Base-by-base conservation (phyloP, 768 basidiomycete species). In the Boletus rufocinnamomeus region DNA sequence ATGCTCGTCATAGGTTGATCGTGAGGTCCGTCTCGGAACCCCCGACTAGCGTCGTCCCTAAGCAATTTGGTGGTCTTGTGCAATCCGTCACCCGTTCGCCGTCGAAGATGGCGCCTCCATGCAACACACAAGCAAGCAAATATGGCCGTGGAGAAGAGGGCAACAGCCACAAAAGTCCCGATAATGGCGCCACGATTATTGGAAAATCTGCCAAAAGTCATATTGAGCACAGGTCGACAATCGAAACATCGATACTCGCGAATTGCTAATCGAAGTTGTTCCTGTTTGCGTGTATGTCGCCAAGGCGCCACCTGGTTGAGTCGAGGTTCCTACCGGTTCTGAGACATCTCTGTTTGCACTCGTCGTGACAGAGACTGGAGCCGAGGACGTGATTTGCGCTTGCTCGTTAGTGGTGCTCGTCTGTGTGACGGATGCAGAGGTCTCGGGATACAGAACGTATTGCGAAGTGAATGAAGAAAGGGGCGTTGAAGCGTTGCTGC, bases 81-180 rank as follows among this genome's bases (percentile, higher is more conserved):
- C 75, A 79, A 78, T 28, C 68, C 69, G 45, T 61, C 66, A 54
- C 72, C 75, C 27, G 66, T 70, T 41, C 68, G 72, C 23, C 43
- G 43, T 43, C n/a, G 43, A 4, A 43, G 21, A 34, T 77, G 80
- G 46, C 79, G 74, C 48, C 50, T 57, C 57, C 64, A 64, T 23
- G 56, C 47, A 77, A 72, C 44, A 76, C 67, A 66, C 80, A 78
- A 21, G 10, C 79, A 80, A 10, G 80, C 70, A 9, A 78, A 63
- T 25, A 86, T 60, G 1, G 76, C 78, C 1, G 82, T 78, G 6
- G 79, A 75, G 38, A 80, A 72, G 23, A 93, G 66, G 8, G 87
- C 90, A 44, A 87, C 80, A 13, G 79, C 84, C 8, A 88, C 78
- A 70, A 93, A 92, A n/a, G 86, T 83, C 8, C 87, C 90, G 2